phyloP scores from a whole-genome alignment of 2,329 filamentous ascomycete species.

The Xenoacremonium recifei region DNA sequence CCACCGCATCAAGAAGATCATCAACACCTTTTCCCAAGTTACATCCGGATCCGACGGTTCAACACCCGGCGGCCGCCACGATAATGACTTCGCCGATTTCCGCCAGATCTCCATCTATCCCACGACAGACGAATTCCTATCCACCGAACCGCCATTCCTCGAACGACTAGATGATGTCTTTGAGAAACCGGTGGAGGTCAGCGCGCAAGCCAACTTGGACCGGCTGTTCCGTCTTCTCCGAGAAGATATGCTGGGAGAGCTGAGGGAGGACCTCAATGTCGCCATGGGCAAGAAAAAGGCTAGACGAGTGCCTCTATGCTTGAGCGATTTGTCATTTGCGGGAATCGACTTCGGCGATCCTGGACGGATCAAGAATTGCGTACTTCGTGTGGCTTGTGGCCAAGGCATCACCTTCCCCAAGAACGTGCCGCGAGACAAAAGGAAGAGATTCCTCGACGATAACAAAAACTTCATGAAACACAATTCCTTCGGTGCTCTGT shows the following conservation, averaged over 20 bases:
- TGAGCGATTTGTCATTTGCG: conserved; percentile 39
- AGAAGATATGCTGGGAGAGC: conserved; percentile 68
- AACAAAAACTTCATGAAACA: conserved; percentile 55
- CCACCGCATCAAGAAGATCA: conserved; percentile 38
- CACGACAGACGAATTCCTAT: conserved; percentile 62
- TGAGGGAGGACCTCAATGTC: conserved; percentile 59
- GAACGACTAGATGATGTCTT: conserved; percentile 49
- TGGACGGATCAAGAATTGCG: conserved; percentile 28
- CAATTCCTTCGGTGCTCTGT: conserved; percentile 59
- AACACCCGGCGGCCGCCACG: conserved; percentile 64
- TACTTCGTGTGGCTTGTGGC: conserved; percentile 39
- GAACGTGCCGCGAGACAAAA: conserved; percentile 23
- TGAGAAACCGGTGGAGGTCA: conserved; percentile 32
- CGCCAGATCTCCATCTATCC: conserved; percentile 62
- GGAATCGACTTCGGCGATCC: conserved; percentile 36
- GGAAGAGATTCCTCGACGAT: conserved; percentile 45
- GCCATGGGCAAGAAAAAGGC: conserved; percentile 48
- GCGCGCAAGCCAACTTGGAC: conserved; percentile 56
- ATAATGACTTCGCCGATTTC: conserved; percentile 68
- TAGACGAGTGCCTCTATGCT: conserved; percentile 35
- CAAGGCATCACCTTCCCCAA: conserved; percentile 46
- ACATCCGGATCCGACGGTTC: conserved; percentile 2
- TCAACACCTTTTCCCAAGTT: conserved; percentile 24
- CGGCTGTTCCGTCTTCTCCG: conserved; percentile 70
- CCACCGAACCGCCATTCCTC: conserved; percentile 52